phyloP scores from a whole-genome alignment of 257 asterid species.

The Linderniella brevidens region DNA sequence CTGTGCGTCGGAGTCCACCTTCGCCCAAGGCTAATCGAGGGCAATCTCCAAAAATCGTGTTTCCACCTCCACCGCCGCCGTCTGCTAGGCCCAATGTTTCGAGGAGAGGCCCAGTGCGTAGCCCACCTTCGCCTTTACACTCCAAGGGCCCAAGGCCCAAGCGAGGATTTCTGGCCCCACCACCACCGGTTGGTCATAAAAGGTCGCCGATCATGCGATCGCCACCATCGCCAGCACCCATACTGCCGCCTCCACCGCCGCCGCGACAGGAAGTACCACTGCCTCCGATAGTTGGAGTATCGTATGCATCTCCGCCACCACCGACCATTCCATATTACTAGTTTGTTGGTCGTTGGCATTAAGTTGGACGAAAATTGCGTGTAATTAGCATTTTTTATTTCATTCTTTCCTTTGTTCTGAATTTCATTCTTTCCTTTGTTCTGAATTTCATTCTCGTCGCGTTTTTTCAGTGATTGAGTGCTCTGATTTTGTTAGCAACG shows the following conservation, averaged over 20 bases:
- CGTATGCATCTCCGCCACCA: conserved; percentile 32
- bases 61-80: conserved; percentile 23
- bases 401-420: too few relatives aligned
- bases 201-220: conserved; percentile 9
- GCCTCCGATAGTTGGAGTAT: conserved; percentile 24
- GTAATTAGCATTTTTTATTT: too few relatives aligned
- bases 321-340: conserved; percentile 20
- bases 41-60: conserved; percentile 7
- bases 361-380: too few relatives aligned
- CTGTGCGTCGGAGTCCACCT: conserved; percentile 19
- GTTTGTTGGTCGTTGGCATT: too few relatives aligned
- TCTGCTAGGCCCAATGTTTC: conserved; percentile 10
- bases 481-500: too few relatives aligned
- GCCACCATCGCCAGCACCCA: conserved; percentile 10
- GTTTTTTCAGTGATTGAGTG: too few relatives aligned
- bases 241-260: conserved; percentile 19
- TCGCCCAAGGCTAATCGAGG: conserved; percentile 14
- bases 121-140: conserved; percentile 18
- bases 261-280: conserved; percentile 16
- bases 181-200: conserved; percentile 9
- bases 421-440: too few relatives aligned
- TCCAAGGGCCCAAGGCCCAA: neutral
- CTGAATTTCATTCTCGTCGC: too few relatives aligned
- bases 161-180: neutral
- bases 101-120: conserved; percentile 15